A percentile compares a stretch with the other conserved stretches of the same genome.
These are phyloP conservation scores for Scheffersomyces quercinus DNA, from an alignment of 1,139 yeast genomes.

Conservation along the genomic window DNA sequence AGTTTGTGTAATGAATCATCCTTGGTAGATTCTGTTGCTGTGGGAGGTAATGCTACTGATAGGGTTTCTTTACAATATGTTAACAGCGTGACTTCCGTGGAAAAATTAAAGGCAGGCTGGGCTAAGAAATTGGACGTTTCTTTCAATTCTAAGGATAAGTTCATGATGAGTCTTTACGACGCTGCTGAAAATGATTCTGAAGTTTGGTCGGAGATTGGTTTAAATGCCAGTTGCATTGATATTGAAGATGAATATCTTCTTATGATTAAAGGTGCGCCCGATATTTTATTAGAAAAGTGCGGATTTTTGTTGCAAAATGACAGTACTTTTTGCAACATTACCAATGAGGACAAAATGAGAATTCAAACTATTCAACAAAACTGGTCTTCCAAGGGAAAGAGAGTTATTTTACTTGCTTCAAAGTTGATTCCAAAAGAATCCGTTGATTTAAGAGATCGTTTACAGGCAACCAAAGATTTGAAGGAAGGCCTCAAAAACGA, in stretches of 20 bases:
- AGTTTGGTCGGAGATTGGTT: conserved; percentile 13
- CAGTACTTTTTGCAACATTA: conserved; percentile 12
- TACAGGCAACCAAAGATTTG: conserved; percentile 9
- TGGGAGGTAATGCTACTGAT: conserved; percentile 53
- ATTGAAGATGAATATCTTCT: conserved; percentile 19
- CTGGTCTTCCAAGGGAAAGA: conserved; percentile 46
- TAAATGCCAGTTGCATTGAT: conserved; percentile 8
- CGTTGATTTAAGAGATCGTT: conserved; percentile 6
- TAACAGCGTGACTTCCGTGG: conserved; percentile 18
- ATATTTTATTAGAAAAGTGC: conserved; percentile 40
- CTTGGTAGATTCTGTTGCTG: conserved; percentile 23
- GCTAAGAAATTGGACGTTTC: conserved; percentile 32
- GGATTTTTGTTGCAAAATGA: conserved; percentile 18
- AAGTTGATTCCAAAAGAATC: conserved; percentile 19
- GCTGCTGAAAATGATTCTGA: conserved; percentile 9
- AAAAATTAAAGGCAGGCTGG: conserved; percentile 17
- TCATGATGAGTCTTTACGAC: conserved; percentile 39
- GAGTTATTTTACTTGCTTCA: conserved; percentile 45
- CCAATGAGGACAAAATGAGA: conserved; percentile 12
- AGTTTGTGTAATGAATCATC: conserved; percentile 45
- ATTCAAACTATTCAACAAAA: conserved; percentile 29
- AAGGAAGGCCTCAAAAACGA: conserved; percentile 13
- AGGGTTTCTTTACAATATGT: conserved; percentile 43
- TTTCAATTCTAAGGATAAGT: conserved; percentile 51
- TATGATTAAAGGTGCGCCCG: conserved; percentile 54